Evolutionary conservation across 345 rosid species (phyloP), one percentile per base, ranked within the genome.

Genomic region (Lepidium aucheri): DNA sequence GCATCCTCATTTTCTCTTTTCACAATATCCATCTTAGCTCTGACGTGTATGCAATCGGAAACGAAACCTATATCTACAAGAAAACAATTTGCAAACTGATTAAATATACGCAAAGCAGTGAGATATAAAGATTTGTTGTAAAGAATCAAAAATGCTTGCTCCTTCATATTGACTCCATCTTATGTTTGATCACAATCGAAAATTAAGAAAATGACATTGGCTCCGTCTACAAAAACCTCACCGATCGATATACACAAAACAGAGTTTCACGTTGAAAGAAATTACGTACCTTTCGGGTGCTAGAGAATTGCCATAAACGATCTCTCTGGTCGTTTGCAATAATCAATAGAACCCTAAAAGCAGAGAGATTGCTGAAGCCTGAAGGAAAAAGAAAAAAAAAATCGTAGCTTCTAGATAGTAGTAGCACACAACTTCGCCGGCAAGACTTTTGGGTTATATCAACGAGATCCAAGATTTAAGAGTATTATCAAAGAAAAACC

Each of bases 1-100:
- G 44, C 44, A 40, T 40, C 44, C 16, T 88, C 95, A 54, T 76
- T 70, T 45, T 86, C 85, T 54, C 84, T 72, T 2, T 60, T 67
- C 53, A 53, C 62, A 24, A 82, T 52, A 59, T 85, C 86, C 90
- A 85, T 85, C 76, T 70, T 61, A 49, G 45, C 65, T 40, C 18
- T 32, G 2, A 11, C 32, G 17, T 13, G 20, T 14, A 30, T 53
- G 11, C 4, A 20, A 6, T 16, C 28, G 1, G 9, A 15, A 32
- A 34, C 10, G 1, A 7, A 43, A 16, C 51, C 40, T 43, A 12
- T 6, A 26, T 28, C 3, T 34, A 62, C 16, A 32, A 60, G 42
- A 44, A 32, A 15, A 18, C 35, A 47, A 60, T 30, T 60, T 6
- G 15, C 54, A 49, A 0, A 50, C 50, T 22, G 26, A 9, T 8